phyloP scores from a whole-genome alignment of 257 asterid genomes.

The Salvia rosmarinus region DNA sequence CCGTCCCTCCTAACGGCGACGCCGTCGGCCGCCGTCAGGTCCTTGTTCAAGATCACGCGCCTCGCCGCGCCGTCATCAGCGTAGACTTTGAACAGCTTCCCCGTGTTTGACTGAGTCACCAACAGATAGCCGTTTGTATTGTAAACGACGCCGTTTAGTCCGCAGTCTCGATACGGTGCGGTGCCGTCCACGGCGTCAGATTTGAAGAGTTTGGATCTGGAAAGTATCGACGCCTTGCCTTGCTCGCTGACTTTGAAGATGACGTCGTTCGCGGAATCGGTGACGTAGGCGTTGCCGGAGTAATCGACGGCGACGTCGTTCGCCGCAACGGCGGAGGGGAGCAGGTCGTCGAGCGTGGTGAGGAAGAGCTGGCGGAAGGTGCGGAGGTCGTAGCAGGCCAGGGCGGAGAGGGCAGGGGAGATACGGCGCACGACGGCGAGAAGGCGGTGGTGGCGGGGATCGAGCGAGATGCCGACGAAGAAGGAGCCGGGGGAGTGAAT shows the following conservation, averaged over 20 bases:
- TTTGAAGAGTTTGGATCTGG: slow-evolving; percentile 50
- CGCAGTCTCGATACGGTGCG: slow-evolving; percentile 44
- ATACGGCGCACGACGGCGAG: slow-evolving; percentile 63
- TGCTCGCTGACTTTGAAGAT: slow-evolving; percentile 59
- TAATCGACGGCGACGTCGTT: slow-evolving; percentile 71
- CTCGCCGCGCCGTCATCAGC: slow-evolving; percentile 67
- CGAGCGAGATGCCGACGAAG: slow-evolving; percentile 64
- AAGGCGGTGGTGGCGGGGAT: slow-evolving; percentile 65
- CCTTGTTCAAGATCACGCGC: slow-evolving; percentile 55
- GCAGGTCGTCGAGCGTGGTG: slow-evolving; percentile 46
- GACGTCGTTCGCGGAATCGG: slow-evolving; percentile 62
- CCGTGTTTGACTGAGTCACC: slow-evolving; percentile 71
- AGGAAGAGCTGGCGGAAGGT: slow-evolving; percentile 53
- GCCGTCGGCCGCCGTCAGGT: slow-evolving; percentile 64
- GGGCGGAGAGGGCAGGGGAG: slow-evolving; percentile 56
- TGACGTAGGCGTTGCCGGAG: slow-evolving; percentile 72
- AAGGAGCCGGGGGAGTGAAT: slow-evolving; percentile 56
- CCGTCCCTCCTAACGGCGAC: slow-evolving; percentile 71
- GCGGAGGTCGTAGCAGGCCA: slow-evolving; percentile 61
- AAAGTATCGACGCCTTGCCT: slow-evolving; percentile 61
- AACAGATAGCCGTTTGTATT: slow-evolving; percentile 66
- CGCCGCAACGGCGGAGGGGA: slow-evolving; percentile 48
- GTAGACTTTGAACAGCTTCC: slow-evolving; percentile 64
- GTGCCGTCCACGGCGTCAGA: slow-evolving; percentile 43
- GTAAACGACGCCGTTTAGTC: slow-evolving; percentile 72